Conservation (phyloP, 163 green algal genomes). For the Coccomyxa subellipsoidea region DNA sequence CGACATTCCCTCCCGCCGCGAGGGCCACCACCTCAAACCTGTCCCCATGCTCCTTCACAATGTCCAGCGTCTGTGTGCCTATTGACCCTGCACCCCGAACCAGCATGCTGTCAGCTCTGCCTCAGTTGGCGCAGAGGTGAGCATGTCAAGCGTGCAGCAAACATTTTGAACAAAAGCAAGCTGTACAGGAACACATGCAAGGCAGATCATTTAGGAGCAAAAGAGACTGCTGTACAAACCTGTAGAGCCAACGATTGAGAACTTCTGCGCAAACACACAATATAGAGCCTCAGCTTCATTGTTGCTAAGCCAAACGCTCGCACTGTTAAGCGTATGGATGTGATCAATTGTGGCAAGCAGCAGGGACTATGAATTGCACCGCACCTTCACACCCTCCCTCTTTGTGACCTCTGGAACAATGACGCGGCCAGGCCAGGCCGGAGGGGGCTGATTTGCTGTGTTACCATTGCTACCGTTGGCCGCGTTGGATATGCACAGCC, state of each 20-base stretch:
- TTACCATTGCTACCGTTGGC: constrained; percentile 25
- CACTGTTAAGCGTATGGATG: too few relatives aligned
- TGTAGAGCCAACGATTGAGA: constrained; percentile 1
- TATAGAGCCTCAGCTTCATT: neutral
- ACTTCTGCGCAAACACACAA: neutral
- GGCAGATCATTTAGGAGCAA: too few relatives aligned
- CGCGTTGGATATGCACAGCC: neutral
- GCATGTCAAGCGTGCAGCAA: too few relatives aligned
- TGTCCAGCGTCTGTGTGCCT: constrained; percentile 97
- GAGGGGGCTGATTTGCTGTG: neutral
- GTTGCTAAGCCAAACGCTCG: too few relatives aligned
- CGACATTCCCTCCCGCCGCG: constrained; percentile 52
- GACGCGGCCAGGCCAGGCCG: neutral
- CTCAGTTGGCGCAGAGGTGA: too few relatives aligned
- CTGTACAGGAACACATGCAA: too few relatives aligned
- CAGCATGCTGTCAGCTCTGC: too few relatives aligned
- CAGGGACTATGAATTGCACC: too few relatives aligned
- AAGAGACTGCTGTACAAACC: neutral
- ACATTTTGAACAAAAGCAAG: too few relatives aligned
- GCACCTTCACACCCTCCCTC: neutral
- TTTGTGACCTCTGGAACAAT: neutral
- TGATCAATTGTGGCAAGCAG: too few relatives aligned
- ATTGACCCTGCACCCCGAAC: constrained; percentile 85
- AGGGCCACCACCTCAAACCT: constrained; percentile 89
- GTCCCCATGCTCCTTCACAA: constrained; percentile 90